Percentiles rank a stretch among this genome's conserved stretches.
These are phyloP conservation scores for Conidiobolus incongruus DNA, from an alignment of 371 early-diverging fungal genomes.

Conservation along the genomic window DNA sequence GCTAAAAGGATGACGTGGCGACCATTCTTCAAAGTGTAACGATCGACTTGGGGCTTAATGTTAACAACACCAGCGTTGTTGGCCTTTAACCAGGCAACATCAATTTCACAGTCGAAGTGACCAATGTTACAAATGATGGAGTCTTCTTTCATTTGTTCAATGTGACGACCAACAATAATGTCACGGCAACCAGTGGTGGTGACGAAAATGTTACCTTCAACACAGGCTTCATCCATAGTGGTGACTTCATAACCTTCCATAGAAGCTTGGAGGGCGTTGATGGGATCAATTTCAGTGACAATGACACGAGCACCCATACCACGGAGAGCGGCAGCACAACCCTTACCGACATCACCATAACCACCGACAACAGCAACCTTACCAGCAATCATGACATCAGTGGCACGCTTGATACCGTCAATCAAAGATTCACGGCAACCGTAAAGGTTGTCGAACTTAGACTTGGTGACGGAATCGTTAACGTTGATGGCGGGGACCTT, in stretches of 20 bases:
- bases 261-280: slow-evolving; percentile 96
- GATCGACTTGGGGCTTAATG: slow-evolving; percentile 98
- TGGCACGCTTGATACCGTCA: slow-evolving; percentile 99
- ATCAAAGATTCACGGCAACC: slow-evolving; percentile 98
- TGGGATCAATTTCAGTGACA: slow-evolving; percentile 96
- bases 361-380: slow-evolving; percentile 97
- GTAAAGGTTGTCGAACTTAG: slow-evolving; percentile 99
- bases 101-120: slow-evolving; percentile 98
- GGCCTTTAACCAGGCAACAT: slow-evolving; percentile 95
- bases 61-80: slow-evolving; percentile 72
- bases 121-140: slow-evolving; percentile 99
- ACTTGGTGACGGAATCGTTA: slow-evolving; percentile 99
- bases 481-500: slow-evolving; percentile 98
- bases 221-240: slow-evolving; percentile 90
- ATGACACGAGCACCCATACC: slow-evolving; percentile 98
- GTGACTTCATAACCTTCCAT: slow-evolving; percentile 99
- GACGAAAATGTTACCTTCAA: slow-evolving; percentile 89
- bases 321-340: slow-evolving; percentile 94
- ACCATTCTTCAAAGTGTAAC: slow-evolving; percentile 82
- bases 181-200: slow-evolving; percentile 99
- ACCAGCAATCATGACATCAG: slow-evolving; percentile 99
- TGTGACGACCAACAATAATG: slow-evolving; percentile 85
- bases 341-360: slow-evolving; percentile 99
- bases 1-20: slow-evolving; percentile 90
- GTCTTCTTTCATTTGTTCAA: slow-evolving; percentile 88